These are phyloP conservation scores for Purshia tridentata DNA, from an alignment of 306 rosid genomes.

Conservation along the genomic window DNA sequence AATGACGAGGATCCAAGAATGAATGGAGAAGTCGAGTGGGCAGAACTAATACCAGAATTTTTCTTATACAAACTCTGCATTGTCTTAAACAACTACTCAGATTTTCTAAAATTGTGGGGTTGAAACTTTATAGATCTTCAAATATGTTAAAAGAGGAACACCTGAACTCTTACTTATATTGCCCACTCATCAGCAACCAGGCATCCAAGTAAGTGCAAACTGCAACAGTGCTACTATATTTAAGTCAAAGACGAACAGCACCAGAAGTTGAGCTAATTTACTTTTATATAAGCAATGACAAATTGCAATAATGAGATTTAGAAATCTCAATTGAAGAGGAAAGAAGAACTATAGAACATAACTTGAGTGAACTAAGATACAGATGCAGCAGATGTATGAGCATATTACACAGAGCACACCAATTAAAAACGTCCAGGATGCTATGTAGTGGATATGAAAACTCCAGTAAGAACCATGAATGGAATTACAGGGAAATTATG, in stretches of 20 bases:
- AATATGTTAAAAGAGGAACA: constrained; percentile 19
- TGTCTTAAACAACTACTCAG: constrained; percentile 26
- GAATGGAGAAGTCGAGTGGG: constrained; percentile 19
- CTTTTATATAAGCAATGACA: background rate
- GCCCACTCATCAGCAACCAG: constrained; percentile 29
- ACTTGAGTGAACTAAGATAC: background rate
- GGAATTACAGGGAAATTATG: background rate
- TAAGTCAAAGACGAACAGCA: constrained; percentile 17
- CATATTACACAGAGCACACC: too few species aligned
- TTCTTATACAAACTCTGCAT: constrained; percentile 38
- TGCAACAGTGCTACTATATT: constrained; percentile 14
- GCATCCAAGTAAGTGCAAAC: constrained; percentile 15
- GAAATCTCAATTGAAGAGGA: background rate
- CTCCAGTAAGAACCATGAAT: background rate
- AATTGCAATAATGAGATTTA: background rate
- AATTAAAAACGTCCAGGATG: background rate
- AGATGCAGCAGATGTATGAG: background rate
- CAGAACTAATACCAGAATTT: constrained; percentile 31
- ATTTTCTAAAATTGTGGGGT: constrained; percentile 18
- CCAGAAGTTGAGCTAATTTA: background rate
- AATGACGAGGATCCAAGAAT: constrained; percentile 26
- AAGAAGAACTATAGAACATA: background rate
- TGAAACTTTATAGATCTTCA: constrained; percentile 27
- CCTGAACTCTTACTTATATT: constrained; percentile 23
- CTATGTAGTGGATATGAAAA: background rate